phyloP scores from a whole-genome alignment of 306 rosid species.

The Quercus cerris region DNA sequence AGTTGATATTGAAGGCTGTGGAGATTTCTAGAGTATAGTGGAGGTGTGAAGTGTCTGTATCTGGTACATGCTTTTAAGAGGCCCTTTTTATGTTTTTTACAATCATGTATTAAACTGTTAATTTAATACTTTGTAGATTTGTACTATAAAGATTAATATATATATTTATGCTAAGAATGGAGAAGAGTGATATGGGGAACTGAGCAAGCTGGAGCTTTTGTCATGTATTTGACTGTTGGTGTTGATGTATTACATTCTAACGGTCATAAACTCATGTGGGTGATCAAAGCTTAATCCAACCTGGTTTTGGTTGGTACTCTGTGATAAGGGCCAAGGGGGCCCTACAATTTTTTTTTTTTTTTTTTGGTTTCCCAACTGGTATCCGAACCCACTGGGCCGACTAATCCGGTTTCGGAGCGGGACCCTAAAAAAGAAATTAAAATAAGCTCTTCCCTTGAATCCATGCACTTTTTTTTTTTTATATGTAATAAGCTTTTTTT shows the following conservation, averaged over 20 bases:
- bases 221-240: conserved; percentile 8
- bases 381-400: too few species aligned
- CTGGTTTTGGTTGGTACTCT: conserved; percentile 13
- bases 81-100: conserved; percentile 5
- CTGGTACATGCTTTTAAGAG: conserved; percentile 18
- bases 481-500: too few species aligned
- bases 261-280: conserved; percentile 65
- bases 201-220: conserved; percentile 28
- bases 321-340: neutral
- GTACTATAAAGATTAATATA: neutral
- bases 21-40: conserved; percentile 36
- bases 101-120: neutral
- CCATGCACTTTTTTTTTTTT: too few species aligned
- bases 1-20: neutral
- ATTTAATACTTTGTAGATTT: neutral
- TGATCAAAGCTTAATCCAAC: conserved; percentile 34
- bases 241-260: conserved; percentile 22
- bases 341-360: too few species aligned
- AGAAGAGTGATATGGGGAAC: conserved; percentile 26
- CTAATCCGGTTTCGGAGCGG: too few species aligned
- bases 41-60: conserved; percentile 28
- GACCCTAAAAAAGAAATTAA: too few species aligned
- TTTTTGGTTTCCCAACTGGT: too few species aligned
- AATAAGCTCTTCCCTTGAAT: too few species aligned
- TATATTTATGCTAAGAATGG: neutral